Evolutionary conservation across 1,139 yeast species (phyloP), one percentile per base, ranked within the genome.

Genomic region (Cylindricascospora bacillispora): DNA sequence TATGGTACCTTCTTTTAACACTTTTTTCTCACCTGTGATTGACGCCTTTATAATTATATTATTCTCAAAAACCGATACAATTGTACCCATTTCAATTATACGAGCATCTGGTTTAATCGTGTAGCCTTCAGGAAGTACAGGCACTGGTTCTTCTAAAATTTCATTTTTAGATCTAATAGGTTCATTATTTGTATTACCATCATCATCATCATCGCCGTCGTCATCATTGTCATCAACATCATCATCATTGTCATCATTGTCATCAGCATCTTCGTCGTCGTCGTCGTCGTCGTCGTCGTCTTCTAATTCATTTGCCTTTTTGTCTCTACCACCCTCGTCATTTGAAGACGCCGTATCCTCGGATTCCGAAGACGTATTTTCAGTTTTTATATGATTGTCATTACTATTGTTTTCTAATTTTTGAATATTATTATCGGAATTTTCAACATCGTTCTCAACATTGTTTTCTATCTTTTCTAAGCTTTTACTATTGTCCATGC

Each of bases 101-200:
- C 79, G 76, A 2, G 86, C 74, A 11, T 60, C 57, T 13, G 60
- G 67, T 1, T 69, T 69, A 15, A 86, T 62, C 5, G 44, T 47
- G 39, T 76, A 80, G 35, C 66, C 78, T n/a, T 63, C 70, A 0
- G 95, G 93, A 2, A 86, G 56, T 6, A 59, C 53, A 0, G 82
- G 80, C 0, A 85, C 79, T 1, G 60, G 62, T 43, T 77, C 93
- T 33, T 82, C 82, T 0, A 59, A 41, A 1, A 75, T 54, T 50
- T 89, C 98, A 47, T 89, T 79, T 37, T 72, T 75, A 0, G 97
- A 83, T 26, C 62, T 56, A 13, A 86, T 78, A 0, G 94, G 93
- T 1, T 67, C 73, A 1, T 59, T 65, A 0, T 62, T 63, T 6
- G 45, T 59, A 1, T 38, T 40, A n/a, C 46, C 57, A 7, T 41